These are phyloP conservation scores for Akanthomyces muscarius DNA, from an alignment of 2,329 filamentous ascomycete genomes.

Conservation along the genomic window DNA sequence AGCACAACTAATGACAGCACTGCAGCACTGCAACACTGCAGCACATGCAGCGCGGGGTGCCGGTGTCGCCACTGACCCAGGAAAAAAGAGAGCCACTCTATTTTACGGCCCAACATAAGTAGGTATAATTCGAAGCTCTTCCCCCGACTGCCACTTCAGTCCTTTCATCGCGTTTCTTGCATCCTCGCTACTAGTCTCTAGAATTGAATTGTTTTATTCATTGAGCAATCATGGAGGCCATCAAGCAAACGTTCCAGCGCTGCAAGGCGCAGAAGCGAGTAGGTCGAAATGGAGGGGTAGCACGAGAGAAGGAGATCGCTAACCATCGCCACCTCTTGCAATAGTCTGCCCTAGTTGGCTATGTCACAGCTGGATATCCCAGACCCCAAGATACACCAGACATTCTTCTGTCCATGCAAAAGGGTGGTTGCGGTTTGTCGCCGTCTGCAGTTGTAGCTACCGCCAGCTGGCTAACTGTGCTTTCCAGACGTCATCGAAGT, in stretches of 20 bases:
- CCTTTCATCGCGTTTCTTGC: not conserved
- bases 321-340: conserved; percentile 21
- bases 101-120: not conserved
- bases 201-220: not conserved
- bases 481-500: conserved; percentile 80
- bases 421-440: conserved; percentile 76
- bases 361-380: conserved; percentile 93
- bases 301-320: conserved; percentile 14
- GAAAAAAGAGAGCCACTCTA: conserved; percentile 5
- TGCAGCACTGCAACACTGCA: not conserved
- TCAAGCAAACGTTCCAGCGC: conserved; percentile 56
- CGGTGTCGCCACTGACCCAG: conserved; percentile 10
- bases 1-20: not conserved
- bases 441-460: not conserved
- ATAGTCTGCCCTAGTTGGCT: conserved; percentile 83
- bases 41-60: conserved; percentile 3
- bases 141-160: not conserved
- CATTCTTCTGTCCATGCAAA: conserved; percentile 84
- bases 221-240: conserved; percentile 47
- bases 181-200: not conserved
- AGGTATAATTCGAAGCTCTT: not conserved
- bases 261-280: conserved; percentile 59
- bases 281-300: conserved; percentile 27
- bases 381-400: conserved; percentile 76
- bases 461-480: conserved; percentile 8